phyloP scores from a whole-genome alignment of 2,329 filamentous ascomycete species.

The Sporothrix protearum region DNA sequence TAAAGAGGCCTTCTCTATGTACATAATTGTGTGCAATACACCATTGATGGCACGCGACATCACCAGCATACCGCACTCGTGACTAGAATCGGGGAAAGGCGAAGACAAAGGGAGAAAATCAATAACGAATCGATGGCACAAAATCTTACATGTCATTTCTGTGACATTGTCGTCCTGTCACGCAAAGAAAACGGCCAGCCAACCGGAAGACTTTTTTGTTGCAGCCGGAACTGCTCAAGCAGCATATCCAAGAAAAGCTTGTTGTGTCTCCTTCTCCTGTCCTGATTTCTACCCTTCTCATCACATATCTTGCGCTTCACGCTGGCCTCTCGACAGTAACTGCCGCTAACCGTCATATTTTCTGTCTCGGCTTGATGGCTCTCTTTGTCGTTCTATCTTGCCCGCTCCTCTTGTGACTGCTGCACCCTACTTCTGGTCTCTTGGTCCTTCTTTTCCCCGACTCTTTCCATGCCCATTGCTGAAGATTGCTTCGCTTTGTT shows the following conservation, averaged over 20 bases:
- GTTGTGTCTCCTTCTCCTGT: background rate
- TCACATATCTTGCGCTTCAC: background rate
- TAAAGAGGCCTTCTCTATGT: background rate
- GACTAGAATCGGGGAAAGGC: background rate
- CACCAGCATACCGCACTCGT: background rate
- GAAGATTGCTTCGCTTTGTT: too few species aligned
- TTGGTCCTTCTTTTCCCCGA: background rate
- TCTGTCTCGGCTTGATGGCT: background rate
- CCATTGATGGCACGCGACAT: background rate
- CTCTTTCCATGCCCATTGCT: too few species aligned
- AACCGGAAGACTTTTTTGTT: slow-evolving; percentile 16
- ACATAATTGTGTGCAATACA: background rate
- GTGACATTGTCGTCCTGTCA: slow-evolving; percentile 1
- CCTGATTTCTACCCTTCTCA: background rate
- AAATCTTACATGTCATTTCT: background rate
- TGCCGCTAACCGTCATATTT: slow-evolving; percentile 15
- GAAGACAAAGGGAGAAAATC: background rate
- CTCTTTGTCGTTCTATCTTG: background rate
- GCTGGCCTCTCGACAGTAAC: slow-evolving; percentile 7
- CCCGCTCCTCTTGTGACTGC: background rate
- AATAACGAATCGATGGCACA: background rate
- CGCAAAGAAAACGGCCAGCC: slow-evolving; percentile 16
- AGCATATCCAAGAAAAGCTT: background rate
- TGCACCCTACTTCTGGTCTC: background rate
- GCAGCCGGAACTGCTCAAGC: slow-evolving; percentile 10